phyloP scores from a whole-genome alignment of 2,329 filamentous ascomycete genomes.

The Trichoderma simmonsii region DNA sequence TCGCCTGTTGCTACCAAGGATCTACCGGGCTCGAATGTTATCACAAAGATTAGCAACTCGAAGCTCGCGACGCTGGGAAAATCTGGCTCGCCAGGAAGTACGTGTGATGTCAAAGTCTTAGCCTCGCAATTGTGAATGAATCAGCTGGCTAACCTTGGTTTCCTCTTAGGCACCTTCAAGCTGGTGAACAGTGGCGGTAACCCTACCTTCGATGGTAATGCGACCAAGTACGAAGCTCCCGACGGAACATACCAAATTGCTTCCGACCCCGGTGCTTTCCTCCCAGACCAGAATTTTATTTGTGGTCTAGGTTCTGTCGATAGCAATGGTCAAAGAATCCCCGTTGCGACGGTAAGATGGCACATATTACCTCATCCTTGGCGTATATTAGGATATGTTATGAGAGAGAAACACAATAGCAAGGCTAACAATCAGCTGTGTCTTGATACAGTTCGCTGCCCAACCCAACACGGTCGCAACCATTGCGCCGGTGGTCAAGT shows the following conservation, averaged over 20 bases:
- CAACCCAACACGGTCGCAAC: neutral
- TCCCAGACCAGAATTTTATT: neutral
- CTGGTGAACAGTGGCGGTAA: neutral
- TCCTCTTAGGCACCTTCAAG: neutral
- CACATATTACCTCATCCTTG: too few species aligned
- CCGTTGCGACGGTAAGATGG: neutral
- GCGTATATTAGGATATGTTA: neutral
- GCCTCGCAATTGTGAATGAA: neutral
- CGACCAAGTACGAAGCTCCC: neutral
- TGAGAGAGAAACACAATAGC: neutral
- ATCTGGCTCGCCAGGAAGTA: neutral
- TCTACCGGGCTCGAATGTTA: neutral
- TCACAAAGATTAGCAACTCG: neutral
- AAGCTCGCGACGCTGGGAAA: neutral
- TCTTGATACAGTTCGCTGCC: neutral
- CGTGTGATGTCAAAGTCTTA: neutral
- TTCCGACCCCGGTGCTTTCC: neutral
- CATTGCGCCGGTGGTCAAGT: neutral
- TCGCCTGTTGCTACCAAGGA: neutral
- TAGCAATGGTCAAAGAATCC: neutral
- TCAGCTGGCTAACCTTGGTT: neutral
- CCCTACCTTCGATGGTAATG: neutral
- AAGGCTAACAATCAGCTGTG: neutral
- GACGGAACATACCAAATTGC: neutral
- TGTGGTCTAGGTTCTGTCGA: neutral